Evolutionary conservation across 495 filamentous ascomycete genomes (phyloP).

Genomic region (Hamigera avellanea): DNA sequence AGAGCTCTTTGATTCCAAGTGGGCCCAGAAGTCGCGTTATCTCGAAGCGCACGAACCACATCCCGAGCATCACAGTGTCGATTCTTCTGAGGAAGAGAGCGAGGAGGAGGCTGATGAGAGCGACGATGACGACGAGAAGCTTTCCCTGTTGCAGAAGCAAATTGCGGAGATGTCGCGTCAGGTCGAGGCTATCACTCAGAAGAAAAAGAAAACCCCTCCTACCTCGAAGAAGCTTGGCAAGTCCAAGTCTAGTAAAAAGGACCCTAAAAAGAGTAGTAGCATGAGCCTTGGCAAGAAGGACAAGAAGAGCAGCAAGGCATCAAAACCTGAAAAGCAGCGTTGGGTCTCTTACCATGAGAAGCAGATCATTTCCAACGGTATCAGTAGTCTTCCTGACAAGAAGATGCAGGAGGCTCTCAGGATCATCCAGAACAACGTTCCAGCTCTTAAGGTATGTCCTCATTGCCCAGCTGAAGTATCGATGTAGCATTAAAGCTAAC

Average conservation of each 20-base stretch:
- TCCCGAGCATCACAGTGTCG: constrained; percentile 36
- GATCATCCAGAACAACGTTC: constrained; percentile 82
- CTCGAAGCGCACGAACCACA: constrained; percentile 61
- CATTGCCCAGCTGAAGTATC: neutral
- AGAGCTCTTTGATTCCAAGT: constrained; percentile 59
- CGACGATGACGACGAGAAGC: constrained; percentile 54
- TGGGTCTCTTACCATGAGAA: constrained; percentile 66
- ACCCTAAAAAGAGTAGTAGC: constrained; percentile 34
- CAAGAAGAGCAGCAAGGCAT: constrained; percentile 35
- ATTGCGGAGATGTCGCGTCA: constrained; percentile 48
- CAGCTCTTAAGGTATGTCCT: constrained; percentile 50
- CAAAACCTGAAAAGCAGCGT: constrained; percentile 37
- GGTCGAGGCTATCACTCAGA: constrained; percentile 38
- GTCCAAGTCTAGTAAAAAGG: constrained; percentile 44
- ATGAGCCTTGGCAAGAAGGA: constrained; percentile 37
- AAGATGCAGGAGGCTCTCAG: constrained; percentile 71
- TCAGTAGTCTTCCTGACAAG: constrained; percentile 58
- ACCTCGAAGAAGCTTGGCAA: constrained; percentile 42
- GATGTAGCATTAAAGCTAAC: neutral
- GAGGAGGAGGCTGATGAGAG: constrained; percentile 60
- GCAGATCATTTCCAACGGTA: constrained; percentile 72
- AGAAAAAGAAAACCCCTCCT: constrained; percentile 56
- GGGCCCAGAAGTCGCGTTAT: constrained; percentile 63
- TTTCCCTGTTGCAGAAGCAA: constrained; percentile 54
- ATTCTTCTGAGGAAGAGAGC: constrained; percentile 48